Base-by-base conservation (phyloP, 805 yeast species). In the Metschnikowia baotianmanensis region DNA sequence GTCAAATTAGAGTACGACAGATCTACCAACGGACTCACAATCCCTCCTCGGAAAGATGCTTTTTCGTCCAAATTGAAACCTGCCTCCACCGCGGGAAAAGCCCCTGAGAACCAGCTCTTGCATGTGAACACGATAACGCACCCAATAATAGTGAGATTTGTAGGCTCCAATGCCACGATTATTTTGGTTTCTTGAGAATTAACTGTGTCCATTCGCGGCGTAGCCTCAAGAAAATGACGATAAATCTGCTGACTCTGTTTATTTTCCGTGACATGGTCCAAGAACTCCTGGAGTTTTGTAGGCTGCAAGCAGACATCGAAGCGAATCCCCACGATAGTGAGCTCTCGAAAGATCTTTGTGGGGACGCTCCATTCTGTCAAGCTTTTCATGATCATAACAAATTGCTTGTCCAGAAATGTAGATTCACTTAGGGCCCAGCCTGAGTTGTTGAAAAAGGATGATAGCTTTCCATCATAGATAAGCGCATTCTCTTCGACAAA, bases 251-350 rank as follows among this genome's bases (percentile, higher is more conserved):
- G 51, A 29, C 43, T 36, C 12, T 31, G 17, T 12, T 35, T 40
- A 6, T 43, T 31, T n/a, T 46, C 50, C 3, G 57, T 45, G 16
- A 42, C 48, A 16, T 58, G 48, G 24, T 59, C 52, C 5, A 76
- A 59, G n/a, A 76, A 54, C n/a, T 61, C 57, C 47, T 69, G 54
- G 30, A 77, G 58, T 46, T 72, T 70, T 3, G 60, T 58, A 10
- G 69, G 57, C 42, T 72, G 66, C 43, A 59, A 63, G 50, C 80
- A 72, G n/a, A 78, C 65, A 50, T 77, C 81, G 56, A 79, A 78
- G 46, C 77, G 60, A 11, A 78, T 73, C 3, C 82, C 82, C 28
- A 77, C 76, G 41, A 77, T 74, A 63, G 74, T 76, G 46, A 79
- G 63, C 46, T 76, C 80, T 36, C 74, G 60, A 30, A 77, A 74